Evolutionary conservation across 805 yeast species (phyloP).

Genomic region (Teunomyces lycoperdinae): DNA sequence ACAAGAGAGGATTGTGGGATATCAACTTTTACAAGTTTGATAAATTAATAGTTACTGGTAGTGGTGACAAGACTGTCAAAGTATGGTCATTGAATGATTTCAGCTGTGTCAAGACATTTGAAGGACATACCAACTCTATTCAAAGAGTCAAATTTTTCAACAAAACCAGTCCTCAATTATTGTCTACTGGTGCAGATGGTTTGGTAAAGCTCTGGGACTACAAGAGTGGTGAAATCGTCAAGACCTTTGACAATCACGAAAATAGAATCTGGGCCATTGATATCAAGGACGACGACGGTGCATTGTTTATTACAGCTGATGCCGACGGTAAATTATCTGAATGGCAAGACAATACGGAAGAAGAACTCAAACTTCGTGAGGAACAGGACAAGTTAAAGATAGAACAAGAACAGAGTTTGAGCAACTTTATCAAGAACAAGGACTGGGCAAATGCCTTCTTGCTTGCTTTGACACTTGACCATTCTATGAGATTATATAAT

Average conservation of each 20-base stretch:
- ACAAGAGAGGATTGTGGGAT: slow-evolving; percentile 94
- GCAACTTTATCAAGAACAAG: slow-evolving; percentile 64
- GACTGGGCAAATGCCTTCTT: slow-evolving; percentile 90
- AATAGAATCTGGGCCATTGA: slow-evolving; percentile 94
- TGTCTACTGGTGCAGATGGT: slow-evolving; percentile 92
- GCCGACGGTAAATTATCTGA: slow-evolving; percentile 90
- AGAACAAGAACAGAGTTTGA: slow-evolving; percentile 86
- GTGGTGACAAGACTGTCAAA: slow-evolving; percentile 89
- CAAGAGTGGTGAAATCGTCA: slow-evolving; percentile 66
- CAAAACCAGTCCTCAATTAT: slow-evolving; percentile 58
- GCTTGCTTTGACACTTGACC: slow-evolving; percentile 81
- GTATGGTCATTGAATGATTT: slow-evolving; percentile 84
- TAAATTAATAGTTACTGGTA: slow-evolving; percentile 72
- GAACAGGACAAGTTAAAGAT: slow-evolving; percentile 52
- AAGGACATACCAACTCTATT: slow-evolving; percentile 92
- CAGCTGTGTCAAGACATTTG: slow-evolving; percentile 76
- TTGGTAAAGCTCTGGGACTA: slow-evolving; percentile 87
- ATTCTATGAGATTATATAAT: slow-evolving; percentile 82
- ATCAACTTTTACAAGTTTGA: slow-evolving; percentile 79
- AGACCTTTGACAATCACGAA: slow-evolving; percentile 86
- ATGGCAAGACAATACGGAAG: slow-evolving; percentile 88
- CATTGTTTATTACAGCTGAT: slow-evolving; percentile 77
- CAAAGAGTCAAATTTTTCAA: slow-evolving; percentile 75
- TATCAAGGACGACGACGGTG: slow-evolving; percentile 63
- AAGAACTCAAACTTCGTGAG: slow-evolving; percentile 53